Base-by-base conservation (phyloP, 805 yeast genomes). In the Metschnikowia koreensis region DNA sequence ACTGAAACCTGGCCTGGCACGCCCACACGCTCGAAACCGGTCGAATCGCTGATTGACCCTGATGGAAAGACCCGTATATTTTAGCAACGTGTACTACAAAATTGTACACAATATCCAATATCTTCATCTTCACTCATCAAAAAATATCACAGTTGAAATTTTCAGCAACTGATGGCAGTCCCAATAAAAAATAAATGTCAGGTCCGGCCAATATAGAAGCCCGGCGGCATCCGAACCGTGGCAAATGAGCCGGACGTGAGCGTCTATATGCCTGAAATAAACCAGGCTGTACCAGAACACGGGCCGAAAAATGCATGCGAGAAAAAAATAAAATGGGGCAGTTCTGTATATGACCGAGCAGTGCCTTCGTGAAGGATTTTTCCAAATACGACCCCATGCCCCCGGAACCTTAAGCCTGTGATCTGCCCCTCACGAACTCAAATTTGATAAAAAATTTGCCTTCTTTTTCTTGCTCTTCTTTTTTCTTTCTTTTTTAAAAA, bases 321-420 rank as follows among this genome's bases (percentile, higher is more conserved):
- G 34, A 38, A 43, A 43, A 43, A 48, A n/a, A 17, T 22, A 31
- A 31, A 31, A 10, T 31, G 34, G 34, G 34, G 34, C 12, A 31
- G 13, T 31, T 31, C 34, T 31, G 34, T 6, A 31, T 9, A 31
- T 31, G 13, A 6, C 13, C 26, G 16, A n/a, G 44, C 34, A 22
- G 44, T 16, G 44, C 33, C 31, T 40, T 15, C 43, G 43, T 31
- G 44, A 33, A 41, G 13, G 33, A 16, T 41, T 41, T 41, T 41
- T 41, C 34, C 34, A 12, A 12, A 15, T n/a, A 27, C 10, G 10
- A 27, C 42, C 11, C 42, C 42, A 16, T 40, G n/a, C 34, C 43
- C n/a, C 28, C 9, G 2, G 33, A 12, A 26, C n/a, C 27, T 26
- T 26, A 13, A 16, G 26, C 44, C 29, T 33, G 36, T 41, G 44